These are phyloP conservation scores for Cicer arietinum DNA, from an alignment of 306 rosid species.

Conservation along the genomic window DNA sequence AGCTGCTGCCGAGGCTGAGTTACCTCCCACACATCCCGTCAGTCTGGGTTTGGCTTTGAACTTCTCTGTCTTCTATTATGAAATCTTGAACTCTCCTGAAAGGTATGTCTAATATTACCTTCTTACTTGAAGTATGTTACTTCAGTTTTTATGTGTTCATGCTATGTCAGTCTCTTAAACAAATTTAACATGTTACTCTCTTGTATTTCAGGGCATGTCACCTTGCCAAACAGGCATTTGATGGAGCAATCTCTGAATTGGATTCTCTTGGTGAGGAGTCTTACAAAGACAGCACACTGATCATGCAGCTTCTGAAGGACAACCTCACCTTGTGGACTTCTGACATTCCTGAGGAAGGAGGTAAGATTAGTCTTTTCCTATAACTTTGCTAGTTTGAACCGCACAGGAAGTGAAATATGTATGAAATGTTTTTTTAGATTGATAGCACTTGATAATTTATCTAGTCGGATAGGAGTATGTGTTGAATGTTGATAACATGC, in stretches of 20 bases:
- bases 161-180: conserved; percentile 14
- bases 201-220: conserved; percentile 60
- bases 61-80: conserved; percentile 78
- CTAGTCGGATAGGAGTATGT: neutral
- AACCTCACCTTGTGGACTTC: conserved; percentile 80
- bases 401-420: conserved; percentile 6
- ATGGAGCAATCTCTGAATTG: conserved; percentile 73
- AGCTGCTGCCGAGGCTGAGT: conserved; percentile 57
- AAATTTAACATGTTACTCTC: conserved; percentile 20
- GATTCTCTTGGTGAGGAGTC: conserved; percentile 69
- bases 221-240: conserved; percentile 76
- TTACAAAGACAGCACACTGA: conserved; percentile 71
- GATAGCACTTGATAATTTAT: neutral
- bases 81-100: conserved; percentile 75
- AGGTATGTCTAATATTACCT: conserved; percentile 49
- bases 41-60: conserved; percentile 74
- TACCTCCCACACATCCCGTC: conserved; percentile 69
- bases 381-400: neutral
- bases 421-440: neutral
- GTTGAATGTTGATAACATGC: neutral
- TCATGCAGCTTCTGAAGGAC: conserved; percentile 78
- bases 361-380: conserved; percentile 32
- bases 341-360: conserved; percentile 69
- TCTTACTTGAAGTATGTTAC: neutral
- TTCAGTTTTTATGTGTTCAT: neutral